Evolutionary conservation across 2,329 filamentous ascomycete genomes (phyloP), one percentile per base, ranked within the genome.

Genomic region (Colletotrichum shisoi): DNA sequence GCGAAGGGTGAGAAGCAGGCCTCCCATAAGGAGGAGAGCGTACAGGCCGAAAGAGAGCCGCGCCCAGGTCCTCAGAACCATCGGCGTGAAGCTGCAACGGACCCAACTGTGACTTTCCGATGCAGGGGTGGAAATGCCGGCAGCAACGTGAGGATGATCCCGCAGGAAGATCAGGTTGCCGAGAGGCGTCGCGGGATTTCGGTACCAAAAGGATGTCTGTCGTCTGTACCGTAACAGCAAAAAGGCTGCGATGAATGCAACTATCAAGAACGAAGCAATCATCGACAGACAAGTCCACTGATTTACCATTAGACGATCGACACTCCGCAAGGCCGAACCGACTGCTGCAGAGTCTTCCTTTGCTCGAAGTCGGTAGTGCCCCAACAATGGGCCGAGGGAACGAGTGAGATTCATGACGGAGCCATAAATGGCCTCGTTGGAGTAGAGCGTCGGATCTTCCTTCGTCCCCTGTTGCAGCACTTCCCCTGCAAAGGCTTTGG

Each of bases 211-310:
- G 5, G 44, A 19, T 2, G 49, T 56, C 17, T 42, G n/a, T 1
- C 19, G 42, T 11, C 49, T 21, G 27, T 49, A 62, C 11, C 39
- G 44, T 3, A 56, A 15, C 4, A 57, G 44, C 1, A 52, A 8
- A 4, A 40, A 52, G 7, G 48, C 13, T 3, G 52, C 9, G 9
- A 62, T 40, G 3, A 6, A 49, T 17, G 58, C n/a, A 31, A 15
- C 13, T 2, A 66, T 11, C 1, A 24, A 39, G 21, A 57, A 66
- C 6, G 57, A 37, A 27, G 19, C 51, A 3, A 42, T 40, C 63
- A 66, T 66, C 11, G 58, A 15, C 2, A 66, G 37, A 21, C 63
- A 62, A 8, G 62, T 31, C 45, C 52, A 57, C 17, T 51, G 40
- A 17, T 62, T 66, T 15, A 62, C 37, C 11, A 57, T 19, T 6